Percentiles rank a stretch among this genome's conserved stretches.
Evolutionary conservation across 257 asterid genomes (phyloP).

Genomic region (Scutellaria barbata): DNA sequence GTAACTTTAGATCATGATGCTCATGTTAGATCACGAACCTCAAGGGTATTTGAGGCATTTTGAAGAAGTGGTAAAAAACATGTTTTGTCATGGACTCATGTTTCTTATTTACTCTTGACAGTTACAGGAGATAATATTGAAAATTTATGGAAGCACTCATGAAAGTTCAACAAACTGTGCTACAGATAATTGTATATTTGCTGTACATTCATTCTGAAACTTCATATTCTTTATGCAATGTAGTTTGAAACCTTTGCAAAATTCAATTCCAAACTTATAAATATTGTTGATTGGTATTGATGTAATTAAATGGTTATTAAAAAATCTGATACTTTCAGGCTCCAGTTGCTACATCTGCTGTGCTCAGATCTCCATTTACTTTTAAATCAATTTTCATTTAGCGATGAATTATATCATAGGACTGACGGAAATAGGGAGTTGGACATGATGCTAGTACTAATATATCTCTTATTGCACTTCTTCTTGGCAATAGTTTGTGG

Average conservation of each 20-base stretch:
- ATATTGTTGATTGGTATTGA: not conserved
- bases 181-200: no score
- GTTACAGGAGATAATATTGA: not conserved
- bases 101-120: not conserved
- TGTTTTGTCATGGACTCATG: no score
- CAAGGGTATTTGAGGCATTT: no score
- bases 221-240: not conserved
- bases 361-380: not conserved
- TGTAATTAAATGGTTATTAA: not conserved
- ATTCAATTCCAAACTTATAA: not conserved
- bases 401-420: not conserved
- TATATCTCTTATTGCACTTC: not conserved
- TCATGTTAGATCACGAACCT: no score
- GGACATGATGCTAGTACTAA: not conserved
- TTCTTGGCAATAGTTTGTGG: conserved; percentile 18
- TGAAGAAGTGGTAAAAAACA: no score
- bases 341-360: not conserved
- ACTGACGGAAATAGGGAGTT: not conserved
- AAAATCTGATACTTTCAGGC: not conserved
- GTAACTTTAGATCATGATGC: no score
- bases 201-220: not conserved
- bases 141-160: not conserved
- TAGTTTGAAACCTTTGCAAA: not conserved
- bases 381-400: not conserved
- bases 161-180: not conserved